Evolutionary conservation across 1,284 basidiomycete genomes (phyloP), one percentile per base, ranked within the genome.

Genomic region (Tylopilus microsporus): DNA sequence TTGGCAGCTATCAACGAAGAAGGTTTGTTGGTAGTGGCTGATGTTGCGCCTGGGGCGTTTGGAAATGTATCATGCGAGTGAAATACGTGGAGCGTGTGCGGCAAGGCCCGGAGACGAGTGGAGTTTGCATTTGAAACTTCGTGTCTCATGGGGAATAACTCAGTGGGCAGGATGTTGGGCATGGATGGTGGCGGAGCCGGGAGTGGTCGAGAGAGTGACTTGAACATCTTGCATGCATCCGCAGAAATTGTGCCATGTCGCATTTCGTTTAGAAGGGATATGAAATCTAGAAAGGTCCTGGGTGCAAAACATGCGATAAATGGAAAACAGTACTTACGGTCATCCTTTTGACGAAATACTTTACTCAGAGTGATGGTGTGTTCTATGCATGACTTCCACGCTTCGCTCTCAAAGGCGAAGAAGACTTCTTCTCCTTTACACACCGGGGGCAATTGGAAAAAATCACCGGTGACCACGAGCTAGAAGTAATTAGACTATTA

Each of bases 391-490:
- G 78, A 73, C 16, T 78, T 74, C 92, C 92, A 95, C 30, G 82
- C 81, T 39, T 80, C 76, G 15, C 88, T 87, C 68, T 94, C 89
- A 66, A 95, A 94, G 1, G 86, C 86, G 64, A 92, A 92, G 49
- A 73, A 66, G 4, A 69, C 68, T 1, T 62, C 68, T 1, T 62
- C 63, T 34, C 63, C 67, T 49, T 75, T 70, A 15, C 68, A 70
- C 6, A 95, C 86, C 0, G 92, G 92, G 0, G 92, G 92, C 1
- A 95, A 78, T 71, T 95, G 92, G 74, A 92, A 92, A 73, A 94
- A 94, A 71, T 94, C 91, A 8, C 92, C 91, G 0, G 89, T 89
- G n/a, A 92, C 76, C 55, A 94, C 82, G 58, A 94, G 76, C 81
- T 72, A 25, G 30, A 42, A 25, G 30, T 37, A 7, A 45, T n/a